Evolutionary conservation across 768 basidiomycete species (phyloP).

Genomic region (Mycena metata): DNA sequence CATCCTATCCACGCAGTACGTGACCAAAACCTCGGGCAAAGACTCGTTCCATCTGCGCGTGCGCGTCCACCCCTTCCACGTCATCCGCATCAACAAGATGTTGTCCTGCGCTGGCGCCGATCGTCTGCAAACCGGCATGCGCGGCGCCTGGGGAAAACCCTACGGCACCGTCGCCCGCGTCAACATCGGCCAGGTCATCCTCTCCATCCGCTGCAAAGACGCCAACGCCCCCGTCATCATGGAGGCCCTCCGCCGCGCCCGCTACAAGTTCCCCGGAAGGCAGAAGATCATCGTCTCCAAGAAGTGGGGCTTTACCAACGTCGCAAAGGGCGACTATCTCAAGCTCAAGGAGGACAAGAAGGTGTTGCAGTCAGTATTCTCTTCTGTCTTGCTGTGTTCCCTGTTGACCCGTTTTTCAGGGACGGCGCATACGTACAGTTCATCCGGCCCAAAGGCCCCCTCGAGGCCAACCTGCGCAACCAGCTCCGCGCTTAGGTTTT

Average conservation of each 20-base stretch:
- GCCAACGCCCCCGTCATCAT: conserved; percentile 87
- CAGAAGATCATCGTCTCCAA: conserved; percentile 97
- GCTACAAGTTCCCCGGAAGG: conserved; percentile 99
- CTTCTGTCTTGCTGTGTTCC: background rate
- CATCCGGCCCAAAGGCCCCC: conserved; percentile 88
- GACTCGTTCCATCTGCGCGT: conserved; percentile 99
- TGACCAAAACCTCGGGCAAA: conserved; percentile 98
- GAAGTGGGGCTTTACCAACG: conserved; percentile 99
- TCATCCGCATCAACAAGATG: conserved; percentile 99
- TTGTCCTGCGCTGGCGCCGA: conserved; percentile 99
- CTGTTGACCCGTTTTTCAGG: conserved; percentile 53
- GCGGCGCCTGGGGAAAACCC: conserved; percentile 99
- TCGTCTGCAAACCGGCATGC: conserved; percentile 97
- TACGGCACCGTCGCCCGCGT: conserved; percentile 97
- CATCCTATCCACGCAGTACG: no score
- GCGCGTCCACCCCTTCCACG: conserved; percentile 98
- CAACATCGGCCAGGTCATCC: conserved; percentile 87
- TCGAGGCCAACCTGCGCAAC: conserved; percentile 87
- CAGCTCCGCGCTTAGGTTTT: conserved; percentile 75
- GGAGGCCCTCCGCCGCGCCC: conserved; percentile 96
- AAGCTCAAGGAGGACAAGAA: conserved; percentile 92
- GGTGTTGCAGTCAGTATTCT: conserved; percentile 75
- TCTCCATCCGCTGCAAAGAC: conserved; percentile 92
- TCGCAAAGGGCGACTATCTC: conserved; percentile 89
- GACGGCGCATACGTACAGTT: conserved; percentile 97